phyloP scores from a whole-genome alignment of 306 rosid genomes.

The Cucurbita maxima region DNA sequence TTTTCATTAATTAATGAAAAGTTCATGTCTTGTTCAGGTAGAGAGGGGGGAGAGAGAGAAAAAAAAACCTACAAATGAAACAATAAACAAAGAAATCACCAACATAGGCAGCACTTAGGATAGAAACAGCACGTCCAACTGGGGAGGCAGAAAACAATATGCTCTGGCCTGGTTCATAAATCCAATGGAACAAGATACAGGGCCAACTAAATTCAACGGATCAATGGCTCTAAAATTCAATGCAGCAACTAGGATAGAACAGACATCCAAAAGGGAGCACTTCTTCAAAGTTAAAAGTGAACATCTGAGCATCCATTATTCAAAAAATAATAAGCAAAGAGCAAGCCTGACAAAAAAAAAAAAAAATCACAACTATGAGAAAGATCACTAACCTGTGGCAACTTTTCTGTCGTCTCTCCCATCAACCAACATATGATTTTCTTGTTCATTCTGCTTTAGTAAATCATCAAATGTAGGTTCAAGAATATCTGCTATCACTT shows the following conservation, averaged over 20 bases:
- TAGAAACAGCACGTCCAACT: neutral
- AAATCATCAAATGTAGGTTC: constrained; percentile 19
- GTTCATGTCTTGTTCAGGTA: too few species aligned
- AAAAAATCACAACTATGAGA: neutral
- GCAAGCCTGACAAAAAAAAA: neutral
- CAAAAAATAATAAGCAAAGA: neutral
- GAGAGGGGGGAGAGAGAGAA: too few species aligned
- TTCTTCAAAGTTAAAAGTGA: neutral
- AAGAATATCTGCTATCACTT: constrained; percentile 37
- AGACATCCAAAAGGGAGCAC: neutral
- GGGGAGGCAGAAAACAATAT: neutral
- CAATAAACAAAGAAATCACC: too few species aligned
- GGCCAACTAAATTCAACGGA: neutral
- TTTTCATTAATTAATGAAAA: too few species aligned
- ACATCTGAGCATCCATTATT: neutral
- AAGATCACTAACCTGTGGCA: neutral
- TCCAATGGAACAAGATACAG: neutral
- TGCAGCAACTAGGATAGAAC: neutral
- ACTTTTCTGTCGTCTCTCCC: neutral
- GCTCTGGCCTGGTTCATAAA: neutral
- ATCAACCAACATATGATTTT: constrained; percentile 14
- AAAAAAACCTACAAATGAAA: too few species aligned
- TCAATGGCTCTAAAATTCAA: neutral
- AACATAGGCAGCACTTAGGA: neutral
- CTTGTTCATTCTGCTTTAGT: constrained; percentile 16